Percentiles rank a stretch among this genome's conserved stretches.
These are phyloP conservation scores for Moesziomyces sp. DNA, from an alignment of 1,284 basidiomycete genomes.

Conservation along the genomic window DNA sequence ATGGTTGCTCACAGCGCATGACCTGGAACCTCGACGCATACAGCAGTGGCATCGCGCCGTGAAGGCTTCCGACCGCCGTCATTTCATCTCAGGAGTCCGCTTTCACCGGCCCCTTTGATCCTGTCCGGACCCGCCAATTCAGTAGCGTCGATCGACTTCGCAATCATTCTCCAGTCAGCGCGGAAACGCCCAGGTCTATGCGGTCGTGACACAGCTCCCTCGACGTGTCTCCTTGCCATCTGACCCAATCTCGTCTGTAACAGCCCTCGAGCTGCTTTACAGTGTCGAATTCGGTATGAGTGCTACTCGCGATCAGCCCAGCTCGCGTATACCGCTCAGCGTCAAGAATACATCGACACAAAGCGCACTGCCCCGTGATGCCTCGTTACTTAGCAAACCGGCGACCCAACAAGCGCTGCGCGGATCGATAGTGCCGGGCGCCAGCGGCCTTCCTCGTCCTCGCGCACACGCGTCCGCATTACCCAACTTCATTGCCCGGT, in stretches of 20 bases:
- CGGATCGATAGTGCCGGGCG: neutral
- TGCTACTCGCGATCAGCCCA: conserved; percentile 25
- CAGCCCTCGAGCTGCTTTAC: conserved; percentile 1
- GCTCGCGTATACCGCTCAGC: conserved; percentile 46
- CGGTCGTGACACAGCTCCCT: neutral
- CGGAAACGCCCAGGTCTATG: neutral
- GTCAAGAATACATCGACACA: conserved; percentile 44
- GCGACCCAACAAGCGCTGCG: conserved; percentile 16
- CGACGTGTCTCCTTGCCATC: neutral
- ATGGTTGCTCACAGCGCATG: neutral
- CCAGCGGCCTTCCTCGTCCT: conserved; percentile 19
- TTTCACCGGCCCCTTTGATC: too few relatives aligned
- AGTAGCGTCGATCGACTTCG: neutral
- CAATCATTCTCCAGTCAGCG: too few relatives aligned
- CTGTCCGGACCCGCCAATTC: too few relatives aligned
- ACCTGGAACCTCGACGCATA: neutral
- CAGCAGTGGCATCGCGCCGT: neutral
- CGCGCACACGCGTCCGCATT: conserved; percentile 25
- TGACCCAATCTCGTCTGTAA: neutral
- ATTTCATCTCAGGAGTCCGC: neutral
- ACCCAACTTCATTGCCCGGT: conserved; percentile 45
- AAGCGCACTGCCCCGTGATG: conserved; percentile 17
- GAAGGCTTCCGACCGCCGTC: neutral
- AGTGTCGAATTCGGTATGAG: conserved; percentile 24
- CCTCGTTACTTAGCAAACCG: conserved; percentile 25